Evolutionary conservation across 371 early-diverging fungal genomes (phyloP), one percentile per base, ranked within the genome.

Genomic region (Haplosporangium sp.): DNA sequence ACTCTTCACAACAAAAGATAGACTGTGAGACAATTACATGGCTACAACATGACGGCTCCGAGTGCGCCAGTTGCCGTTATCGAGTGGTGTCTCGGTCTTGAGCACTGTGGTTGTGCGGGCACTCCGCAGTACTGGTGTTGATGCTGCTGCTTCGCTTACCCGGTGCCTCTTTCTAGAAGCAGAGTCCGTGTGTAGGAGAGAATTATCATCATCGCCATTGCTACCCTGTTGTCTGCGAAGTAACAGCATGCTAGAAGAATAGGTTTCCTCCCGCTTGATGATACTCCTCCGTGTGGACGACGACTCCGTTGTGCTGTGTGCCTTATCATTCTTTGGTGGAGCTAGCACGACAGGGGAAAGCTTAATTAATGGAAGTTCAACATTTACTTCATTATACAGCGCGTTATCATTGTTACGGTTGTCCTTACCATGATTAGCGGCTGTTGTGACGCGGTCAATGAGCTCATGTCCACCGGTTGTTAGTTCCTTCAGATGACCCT

Each of bases 221-320:
- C 29, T 4, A 2, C 29, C 29, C 29, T 29, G 29, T 40, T 21
- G 41, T 16, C 29, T 2, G 43, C 55, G 45, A 7, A 20, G 21
- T 12, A 69, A 40, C 6, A 59, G 38, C 3, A 18, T 41, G 37
- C 55, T 54, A 1, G 59, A n/a, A 12, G 57, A 45, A 23, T 73
- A 63, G 2, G 73, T 67, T 20, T 62, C 67, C 14, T 73, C 73
- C n/a, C 73, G 73, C 42, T 73, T 73, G 55, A 73, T 59, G 8
- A 14, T 40, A 23, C 12, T 29, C 62, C 40, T 62, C 4, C 18
- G 23, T 29, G 61, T 6, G 1, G 29, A 14, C 3, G 42, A 8
- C 11, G 38, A n/a, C 13, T 50, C 47, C 45, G 48, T 40, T 37
- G 62, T 56, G 7, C 5, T 21, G 16, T 16, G 7, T 40, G 29